These are phyloP conservation scores for Termitomyces sp. DNA, from an alignment of 768 basidiomycete genomes.

Conservation along the genomic window DNA sequence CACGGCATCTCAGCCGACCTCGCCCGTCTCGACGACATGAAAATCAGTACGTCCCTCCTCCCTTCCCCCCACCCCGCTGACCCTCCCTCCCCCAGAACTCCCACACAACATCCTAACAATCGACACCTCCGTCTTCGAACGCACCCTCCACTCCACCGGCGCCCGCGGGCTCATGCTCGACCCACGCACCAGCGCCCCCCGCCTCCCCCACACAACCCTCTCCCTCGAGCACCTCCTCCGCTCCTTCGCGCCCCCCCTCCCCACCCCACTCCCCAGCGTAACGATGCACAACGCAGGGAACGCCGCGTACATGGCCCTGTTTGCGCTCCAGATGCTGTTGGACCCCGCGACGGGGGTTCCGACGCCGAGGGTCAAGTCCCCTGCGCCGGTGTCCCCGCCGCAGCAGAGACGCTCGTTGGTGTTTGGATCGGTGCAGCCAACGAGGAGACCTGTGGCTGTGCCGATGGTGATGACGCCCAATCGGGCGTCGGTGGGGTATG, in stretches of 20 bases:
- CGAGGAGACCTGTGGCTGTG: neutral
- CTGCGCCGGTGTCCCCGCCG: neutral
- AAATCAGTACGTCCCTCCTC: slow-evolving; percentile 57
- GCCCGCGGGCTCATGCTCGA: slow-evolving; percentile 60
- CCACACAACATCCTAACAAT: slow-evolving; percentile 70
- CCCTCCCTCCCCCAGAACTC: slow-evolving; percentile 41
- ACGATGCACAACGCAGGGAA: slow-evolving; percentile 75
- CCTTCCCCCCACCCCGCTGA: neutral
- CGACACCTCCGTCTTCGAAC: slow-evolving; percentile 64
- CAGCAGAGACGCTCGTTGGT: neutral
- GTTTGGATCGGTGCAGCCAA: neutral
- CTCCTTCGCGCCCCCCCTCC: no score
- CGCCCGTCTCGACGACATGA: slow-evolving; percentile 69
- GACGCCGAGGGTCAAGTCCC: neutral
- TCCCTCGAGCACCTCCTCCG: slow-evolving; percentile 61
- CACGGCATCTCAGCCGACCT: slow-evolving; percentile 56
- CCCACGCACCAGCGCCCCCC: slow-evolving; percentile 50
- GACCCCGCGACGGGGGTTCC: slow-evolving; percentile 37
- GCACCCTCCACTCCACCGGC: slow-evolving; percentile 55
- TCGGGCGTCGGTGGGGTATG: slow-evolving; percentile 19
- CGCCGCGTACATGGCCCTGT: slow-evolving; percentile 67
- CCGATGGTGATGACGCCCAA: neutral
- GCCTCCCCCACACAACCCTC: slow-evolving; percentile 53
- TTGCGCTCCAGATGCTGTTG: slow-evolving; percentile 65
- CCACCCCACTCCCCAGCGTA: no score